Evolutionary conservation across 1,284 basidiomycete species (phyloP).

Genomic region (Trametes versicolor): DNA sequence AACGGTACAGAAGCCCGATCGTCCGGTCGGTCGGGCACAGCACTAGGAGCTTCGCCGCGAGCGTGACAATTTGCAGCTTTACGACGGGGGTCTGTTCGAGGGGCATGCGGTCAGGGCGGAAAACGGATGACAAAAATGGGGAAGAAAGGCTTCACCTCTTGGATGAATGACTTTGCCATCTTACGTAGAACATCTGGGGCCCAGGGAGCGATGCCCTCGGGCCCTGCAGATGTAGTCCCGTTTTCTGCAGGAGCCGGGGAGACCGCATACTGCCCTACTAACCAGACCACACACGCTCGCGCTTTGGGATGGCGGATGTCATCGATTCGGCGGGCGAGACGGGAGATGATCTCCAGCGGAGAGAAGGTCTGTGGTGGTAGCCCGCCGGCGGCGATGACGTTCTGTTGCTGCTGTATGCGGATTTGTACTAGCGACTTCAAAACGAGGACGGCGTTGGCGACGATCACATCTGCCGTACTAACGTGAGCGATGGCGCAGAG

Average conservation of each 20-base stretch:
- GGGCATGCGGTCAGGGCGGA: conserved; percentile 2
- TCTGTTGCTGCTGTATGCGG: conserved; percentile 56
- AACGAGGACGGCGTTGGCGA: conserved; percentile 83
- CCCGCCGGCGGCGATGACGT: conserved; percentile 29
- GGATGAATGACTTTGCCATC: conserved; percentile 74
- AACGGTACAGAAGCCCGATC: conserved; percentile 66
- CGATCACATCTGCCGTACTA: conserved; percentile 65
- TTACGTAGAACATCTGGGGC: conserved; percentile 88
- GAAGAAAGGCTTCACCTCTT: conserved; percentile 61
- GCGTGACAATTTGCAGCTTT: conserved; percentile 84
- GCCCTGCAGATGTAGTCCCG: conserved; percentile 28
- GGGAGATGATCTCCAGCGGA: conserved; percentile 75
- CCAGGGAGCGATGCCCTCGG: conserved; percentile 70
- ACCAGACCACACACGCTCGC: conserved; percentile 88
- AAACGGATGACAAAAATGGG: neutral
- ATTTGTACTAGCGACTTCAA: conserved; percentile 85
- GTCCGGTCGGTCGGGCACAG: conserved; percentile 66
- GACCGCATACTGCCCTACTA: conserved; percentile 84
- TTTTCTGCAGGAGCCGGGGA: conserved; percentile 37
- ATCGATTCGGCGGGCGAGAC: conserved; percentile 79
- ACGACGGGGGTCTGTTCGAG: conserved; percentile 66
- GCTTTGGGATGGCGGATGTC: conserved; percentile 83
- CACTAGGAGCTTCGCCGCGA: conserved; percentile 86
- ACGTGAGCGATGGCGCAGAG: neutral
- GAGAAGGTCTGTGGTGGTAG: conserved; percentile 51